phyloP scores from a whole-genome alignment of 805 yeast genomes.

The Schizosaccharomyces osmophilus region DNA sequence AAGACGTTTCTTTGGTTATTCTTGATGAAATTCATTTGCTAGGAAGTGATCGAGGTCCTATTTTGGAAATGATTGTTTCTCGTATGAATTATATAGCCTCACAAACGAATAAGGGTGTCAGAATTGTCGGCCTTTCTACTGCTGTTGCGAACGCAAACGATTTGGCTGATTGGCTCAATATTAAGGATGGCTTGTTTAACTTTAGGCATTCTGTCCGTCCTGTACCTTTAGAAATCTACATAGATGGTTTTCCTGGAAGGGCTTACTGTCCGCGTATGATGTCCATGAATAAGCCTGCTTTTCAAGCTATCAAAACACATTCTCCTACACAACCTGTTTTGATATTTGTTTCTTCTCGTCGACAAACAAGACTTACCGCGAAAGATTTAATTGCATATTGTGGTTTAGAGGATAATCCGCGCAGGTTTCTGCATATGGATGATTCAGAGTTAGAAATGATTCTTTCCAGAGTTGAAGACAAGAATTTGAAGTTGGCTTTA shows the following conservation, averaged over 20 bases:
- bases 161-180: conserved; percentile 68
- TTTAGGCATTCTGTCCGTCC: conserved; percentile 68
- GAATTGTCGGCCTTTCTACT: conserved; percentile 58
- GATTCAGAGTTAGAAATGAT: conserved; percentile 35
- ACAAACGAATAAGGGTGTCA: conserved; percentile 32
- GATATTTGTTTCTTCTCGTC: conserved; percentile 62
- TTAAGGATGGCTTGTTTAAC: conserved; percentile 44
- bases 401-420: conserved; percentile 55
- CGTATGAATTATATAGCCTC: conserved; percentile 52
- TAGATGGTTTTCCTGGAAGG: conserved; percentile 66
- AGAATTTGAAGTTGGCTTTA: conserved; percentile 45
- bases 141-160: conserved; percentile 72
- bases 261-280: conserved; percentile 65
- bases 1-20: conserved; percentile 45
- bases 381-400: conserved; percentile 53
- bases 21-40: conserved; percentile 71
- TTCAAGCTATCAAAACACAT: conserved; percentile 76
- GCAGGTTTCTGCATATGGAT: conserved; percentile 40
- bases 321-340: conserved; percentile 66
- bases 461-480: conserved; percentile 45
- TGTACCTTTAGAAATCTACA: conserved; percentile 65
- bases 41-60: conserved; percentile 72
- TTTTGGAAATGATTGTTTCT: conserved; percentile 71
- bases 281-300: conserved; percentile 74
- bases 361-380: conserved; percentile 64